These are phyloP conservation scores for Themeda triandra DNA, from an alignment of 176 grass and related monocot species.

Conservation along the genomic window DNA sequence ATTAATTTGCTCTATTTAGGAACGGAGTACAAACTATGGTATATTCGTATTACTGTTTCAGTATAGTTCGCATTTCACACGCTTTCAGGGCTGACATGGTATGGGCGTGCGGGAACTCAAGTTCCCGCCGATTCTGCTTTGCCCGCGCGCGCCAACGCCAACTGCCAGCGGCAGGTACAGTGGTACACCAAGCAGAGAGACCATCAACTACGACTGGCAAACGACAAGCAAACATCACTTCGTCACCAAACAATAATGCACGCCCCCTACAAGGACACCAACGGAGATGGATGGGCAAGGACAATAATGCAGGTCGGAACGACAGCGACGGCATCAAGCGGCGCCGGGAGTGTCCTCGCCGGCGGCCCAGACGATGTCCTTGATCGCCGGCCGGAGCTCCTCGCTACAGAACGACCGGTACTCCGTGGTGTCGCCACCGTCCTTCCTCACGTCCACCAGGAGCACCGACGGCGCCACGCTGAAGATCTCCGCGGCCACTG, in stretches of 20 bases:
- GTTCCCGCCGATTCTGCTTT: not conserved
- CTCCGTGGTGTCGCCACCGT: not conserved
- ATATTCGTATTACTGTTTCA: too few relatives aligned
- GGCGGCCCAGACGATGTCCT: not conserved
- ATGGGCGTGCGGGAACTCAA: too few relatives aligned
- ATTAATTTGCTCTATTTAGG: too few relatives aligned
- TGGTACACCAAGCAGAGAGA: not conserved
- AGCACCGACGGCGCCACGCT: slow-evolving; percentile 30
- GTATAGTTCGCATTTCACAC: too few relatives aligned
- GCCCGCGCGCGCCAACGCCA: not conserved
- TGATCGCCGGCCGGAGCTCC: not conserved
- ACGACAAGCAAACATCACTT: not conserved
- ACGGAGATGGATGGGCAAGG: not conserved
- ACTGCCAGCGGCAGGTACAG: not conserved
- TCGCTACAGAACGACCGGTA: not conserved
- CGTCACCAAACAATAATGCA: slow-evolving; percentile 32
- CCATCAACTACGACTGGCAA: not conserved
- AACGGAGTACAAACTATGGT: too few relatives aligned
- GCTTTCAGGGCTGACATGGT: too few relatives aligned
- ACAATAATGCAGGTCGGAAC: slow-evolving; percentile 16
- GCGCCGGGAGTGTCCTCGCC: not conserved
- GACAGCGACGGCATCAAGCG: not conserved
- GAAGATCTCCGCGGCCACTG: slow-evolving; percentile 39
- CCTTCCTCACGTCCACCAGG: not conserved
- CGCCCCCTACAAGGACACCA: not conserved